Percentiles rank a stretch among this genome's conserved stretches.
Conservation (phyloP, 2,329 filamentous ascomycete species). For the Acephala macrosclerotiorum region DNA sequence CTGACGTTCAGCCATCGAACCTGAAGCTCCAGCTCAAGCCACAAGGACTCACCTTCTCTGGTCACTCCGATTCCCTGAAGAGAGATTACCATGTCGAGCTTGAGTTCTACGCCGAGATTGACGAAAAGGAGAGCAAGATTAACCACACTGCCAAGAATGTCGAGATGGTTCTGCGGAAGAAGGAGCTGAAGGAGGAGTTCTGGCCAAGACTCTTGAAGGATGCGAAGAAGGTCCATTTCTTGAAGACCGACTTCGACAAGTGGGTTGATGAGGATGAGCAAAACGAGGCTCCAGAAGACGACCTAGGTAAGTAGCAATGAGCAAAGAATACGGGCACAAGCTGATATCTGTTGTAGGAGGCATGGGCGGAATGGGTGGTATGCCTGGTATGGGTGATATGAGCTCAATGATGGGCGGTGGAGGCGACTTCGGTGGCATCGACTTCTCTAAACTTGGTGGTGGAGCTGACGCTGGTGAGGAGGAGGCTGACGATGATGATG, state of each 20-base stretch:
- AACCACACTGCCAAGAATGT: slow-evolving; percentile 89
- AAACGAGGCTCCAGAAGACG: slow-evolving; percentile 85
- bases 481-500: slow-evolving; percentile 54
- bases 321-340: slow-evolving; percentile 17
- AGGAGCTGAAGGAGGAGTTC: slow-evolving; percentile 92
- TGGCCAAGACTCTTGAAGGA: slow-evolving; percentile 97
- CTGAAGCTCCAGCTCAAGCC: slow-evolving; percentile 86
- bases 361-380: slow-evolving; percentile 70
- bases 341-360: slow-evolving; percentile 28
- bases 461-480: slow-evolving; percentile 56
- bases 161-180: slow-evolving; percentile 94
- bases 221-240: slow-evolving; percentile 86
- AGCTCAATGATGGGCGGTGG: slow-evolving; percentile 47
- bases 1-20: slow-evolving; percentile 79
- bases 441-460: slow-evolving; percentile 89
- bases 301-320: slow-evolving; percentile 65
- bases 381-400: slow-evolving; percentile 51
- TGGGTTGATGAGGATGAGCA: slow-evolving; percentile 74
- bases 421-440: slow-evolving; percentile 84
- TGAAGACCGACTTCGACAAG: slow-evolving; percentile 99
- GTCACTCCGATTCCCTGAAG: slow-evolving; percentile 84
- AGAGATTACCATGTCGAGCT: slow-evolving; percentile 85
- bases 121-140: slow-evolving; percentile 81
- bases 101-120: slow-evolving; percentile 90
- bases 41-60: slow-evolving; percentile 80